Evolutionary conservation across 306 rosid species (phyloP), one percentile per base, ranked within the genome.

Genomic region (Heteromeles arbutifolia): DNA sequence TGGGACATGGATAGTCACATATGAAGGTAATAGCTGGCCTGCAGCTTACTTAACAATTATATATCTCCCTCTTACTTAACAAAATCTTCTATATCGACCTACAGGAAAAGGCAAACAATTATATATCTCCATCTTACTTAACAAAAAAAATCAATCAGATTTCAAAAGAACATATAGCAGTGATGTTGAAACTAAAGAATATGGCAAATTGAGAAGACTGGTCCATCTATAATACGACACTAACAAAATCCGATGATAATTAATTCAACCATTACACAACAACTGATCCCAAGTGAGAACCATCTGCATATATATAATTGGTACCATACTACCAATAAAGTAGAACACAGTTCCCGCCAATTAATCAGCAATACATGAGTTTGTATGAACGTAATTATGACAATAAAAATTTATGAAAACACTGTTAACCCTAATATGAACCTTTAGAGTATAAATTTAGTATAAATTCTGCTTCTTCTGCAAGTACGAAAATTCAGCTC

Each of bases 51-150:
- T 95, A n/a, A n/a, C n/a, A n/a, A n/a, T n/a, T n/a, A n/a, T n/a
- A n/a, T n/a, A n/a, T n/a, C n/a, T n/a, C n/a, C n/a, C n/a, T n/a
- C n/a, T n/a, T n/a, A n/a, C n/a, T n/a, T n/a, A n/a, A n/a, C 28
- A 95, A 81, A 80, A 95, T 92, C 84, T 90, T 85, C 76, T 89
- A 97, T 80, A 95, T 92, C 28, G 97, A 90, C 84, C 99, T 95
- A 75, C 78, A 70, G 75, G 77, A 79, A 44, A 57, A 43, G 75
- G 75, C 11, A 75, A 70, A 73, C 32, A 77, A 80, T 43, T 59
- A 72, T 68, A 72, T 78, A 61, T 68, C 74, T 9, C 58, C 43
- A 59, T 66, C 66, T 26, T 24, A 45, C 44, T 59, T 48, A 11
- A 57, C 10, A 18, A 76, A 12, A 8, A 12, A 48, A 75, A 73